Evolutionary conservation across 805 yeast genomes (phyloP), one percentile per base, ranked within the genome.

Genomic region (Lipomyces yamanashiensis): DNA sequence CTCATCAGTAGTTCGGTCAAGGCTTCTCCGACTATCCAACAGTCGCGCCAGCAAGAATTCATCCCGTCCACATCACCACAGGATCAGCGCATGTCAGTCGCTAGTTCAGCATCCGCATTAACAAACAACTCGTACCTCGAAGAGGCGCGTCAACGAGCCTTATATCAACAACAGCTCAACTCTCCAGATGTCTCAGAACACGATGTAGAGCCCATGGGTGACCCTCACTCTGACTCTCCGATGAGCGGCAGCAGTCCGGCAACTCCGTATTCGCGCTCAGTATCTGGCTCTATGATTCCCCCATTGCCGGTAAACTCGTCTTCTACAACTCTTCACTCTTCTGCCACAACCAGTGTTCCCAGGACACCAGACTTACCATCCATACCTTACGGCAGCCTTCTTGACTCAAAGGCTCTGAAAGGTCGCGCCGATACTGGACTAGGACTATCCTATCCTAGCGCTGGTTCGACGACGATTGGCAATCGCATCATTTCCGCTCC

Each of bases 181-280:
- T 51, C 54, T 9, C 44, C 54, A 5, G 34, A 37, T 7, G 2
- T 36, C 13, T 51, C 43, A 8, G 41, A 51, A 15, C 44, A 36
- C 13, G 54, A 37, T 19, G 54, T 56, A 37, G 59, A 56, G 54
- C 59, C 59, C 4, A 56, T 56, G 59, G 53, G 53, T 7, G 52
- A 56, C 13, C 59, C 59, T 4, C 59, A 56, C 47, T 37, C 33
- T 45, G 53, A 45, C 12, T 39, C 41, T 6, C 50, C 41, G 21
- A 12, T 36, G 8, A 17, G 40, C 15, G 28, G 43, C 36, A 36
- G 36, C 19, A 36, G 51, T 34, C 50, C 58, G 13, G 52, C 58
- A 10, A 39, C 43, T 12, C 44, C 54, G 6, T 51, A 51, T 33
- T 36, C 54, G 13, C 39, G 44, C 2, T 51, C 54, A 9, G 44